phyloP scores from a whole-genome alignment of 371 early-diverging fungal genomes.

The Phascolomyces articulosus region DNA sequence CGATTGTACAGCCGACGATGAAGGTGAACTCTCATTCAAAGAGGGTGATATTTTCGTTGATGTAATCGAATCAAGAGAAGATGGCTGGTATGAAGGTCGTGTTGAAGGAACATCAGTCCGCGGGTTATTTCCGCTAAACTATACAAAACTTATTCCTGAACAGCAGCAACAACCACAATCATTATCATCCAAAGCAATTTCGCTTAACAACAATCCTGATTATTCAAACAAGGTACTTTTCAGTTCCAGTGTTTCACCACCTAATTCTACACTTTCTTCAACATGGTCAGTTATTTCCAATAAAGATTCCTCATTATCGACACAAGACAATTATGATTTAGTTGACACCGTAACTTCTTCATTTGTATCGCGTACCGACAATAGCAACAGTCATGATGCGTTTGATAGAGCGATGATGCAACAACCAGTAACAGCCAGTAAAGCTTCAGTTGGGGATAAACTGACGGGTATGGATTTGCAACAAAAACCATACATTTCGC shows the following conservation, averaged over 20 bases:
- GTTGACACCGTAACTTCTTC: background rate
- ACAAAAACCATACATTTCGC: slow-evolving; percentile 12
- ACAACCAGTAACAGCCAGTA: background rate
- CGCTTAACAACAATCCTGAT: background rate
- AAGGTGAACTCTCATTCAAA: slow-evolving; percentile 60
- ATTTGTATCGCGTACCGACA: slow-evolving; percentile 6
- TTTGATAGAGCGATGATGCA: slow-evolving; percentile 31
- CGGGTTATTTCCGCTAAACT: slow-evolving; percentile 63
- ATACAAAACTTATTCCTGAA: slow-evolving; percentile 45
- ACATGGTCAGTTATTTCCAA: slow-evolving; percentile 31
- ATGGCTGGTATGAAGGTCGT: slow-evolving; percentile 63
- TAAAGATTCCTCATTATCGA: background rate
- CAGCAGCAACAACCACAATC: slow-evolving; percentile 1
- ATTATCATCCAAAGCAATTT: slow-evolving; percentile 10
- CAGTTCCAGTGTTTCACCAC: slow-evolving; percentile 17
- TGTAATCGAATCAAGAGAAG: slow-evolving; percentile 56
- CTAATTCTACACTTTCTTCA: slow-evolving; percentile 19
- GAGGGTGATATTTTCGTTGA: slow-evolving; percentile 61
- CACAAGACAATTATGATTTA: background rate
- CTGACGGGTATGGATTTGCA: background rate
- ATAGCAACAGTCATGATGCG: slow-evolving; percentile 15
- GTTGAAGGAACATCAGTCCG: slow-evolving; percentile 44
- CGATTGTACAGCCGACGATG: slow-evolving; percentile 65
- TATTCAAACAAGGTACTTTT: background rate
- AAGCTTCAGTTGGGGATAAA: background rate